Conservation (phyloP, 768 basidiomycete genomes). For the Lactifluus rugatus region DNA sequence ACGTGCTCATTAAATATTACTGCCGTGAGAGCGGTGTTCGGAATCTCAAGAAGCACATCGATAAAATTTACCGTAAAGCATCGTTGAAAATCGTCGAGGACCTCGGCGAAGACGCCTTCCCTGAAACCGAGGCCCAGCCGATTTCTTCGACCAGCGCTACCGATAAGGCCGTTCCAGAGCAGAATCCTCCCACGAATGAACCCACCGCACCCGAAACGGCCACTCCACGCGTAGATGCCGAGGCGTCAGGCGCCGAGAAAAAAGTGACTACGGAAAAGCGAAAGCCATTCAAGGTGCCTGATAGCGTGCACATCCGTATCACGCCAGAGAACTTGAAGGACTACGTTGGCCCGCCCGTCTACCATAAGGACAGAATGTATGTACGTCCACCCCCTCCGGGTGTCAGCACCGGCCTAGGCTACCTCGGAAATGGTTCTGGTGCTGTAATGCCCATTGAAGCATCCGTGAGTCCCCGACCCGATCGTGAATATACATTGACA, state of each 20-base stretch:
- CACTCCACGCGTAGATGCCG: constrained; percentile 20
- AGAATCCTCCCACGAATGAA: constrained; percentile 38
- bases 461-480: constrained; percentile 48
- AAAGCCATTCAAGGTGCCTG: constrained; percentile 73
- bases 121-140: constrained; percentile 45
- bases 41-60: constrained; percentile 96
- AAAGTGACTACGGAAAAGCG: constrained; percentile 73
- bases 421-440: constrained; percentile 92
- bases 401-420: constrained; percentile 91
- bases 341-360: constrained; percentile 92
- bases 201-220: constrained; percentile 25
- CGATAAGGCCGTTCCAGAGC: constrained; percentile 39
- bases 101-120: constrained; percentile 77
- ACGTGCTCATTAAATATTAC: constrained; percentile 90
- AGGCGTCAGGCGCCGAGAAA: constrained; percentile 14
- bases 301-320: constrained; percentile 68
- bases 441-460: constrained; percentile 97
- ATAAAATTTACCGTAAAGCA: constrained; percentile 98
- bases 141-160: constrained; percentile 13
- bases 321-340: constrained; percentile 85
- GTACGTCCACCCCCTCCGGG: constrained; percentile 72
- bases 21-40: constrained; percentile 95
- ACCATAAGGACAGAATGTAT: constrained; percentile 93
- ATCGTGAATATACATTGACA: neutral
- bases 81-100: constrained; percentile 86